A percentile compares a stretch with the other conserved stretches of the same genome.
Evolutionary conservation across 2,329 filamentous ascomycete genomes (phyloP).

Genomic region (Myriosclerotinia scirpicola): DNA sequence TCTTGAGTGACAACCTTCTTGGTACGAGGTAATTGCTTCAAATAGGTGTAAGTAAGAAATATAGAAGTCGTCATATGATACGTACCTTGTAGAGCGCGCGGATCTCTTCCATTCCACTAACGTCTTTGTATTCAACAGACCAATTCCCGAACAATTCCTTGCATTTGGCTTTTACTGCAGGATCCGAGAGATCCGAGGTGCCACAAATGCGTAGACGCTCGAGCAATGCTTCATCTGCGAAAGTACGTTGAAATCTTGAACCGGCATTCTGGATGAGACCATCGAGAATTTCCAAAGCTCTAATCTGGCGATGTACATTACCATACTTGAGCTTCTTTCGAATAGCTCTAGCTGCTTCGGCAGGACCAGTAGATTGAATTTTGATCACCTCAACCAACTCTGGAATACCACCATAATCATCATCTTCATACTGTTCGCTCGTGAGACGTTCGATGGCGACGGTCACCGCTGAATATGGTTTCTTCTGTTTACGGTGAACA

Average conservation of each 20-base stretch:
- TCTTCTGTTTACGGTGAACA: constrained; percentile 54
- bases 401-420: constrained; percentile 87
- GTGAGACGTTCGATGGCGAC: constrained; percentile 90
- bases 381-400: constrained; percentile 93
- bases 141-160: constrained; percentile 83
- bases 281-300: constrained; percentile 85
- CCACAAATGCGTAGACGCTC: constrained; percentile 88
- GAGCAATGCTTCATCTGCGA: constrained; percentile 87
- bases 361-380: constrained; percentile 81
- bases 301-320: constrained; percentile 85
- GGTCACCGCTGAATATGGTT: constrained; percentile 90
- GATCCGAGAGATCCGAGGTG: constrained; percentile 80
- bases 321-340: constrained; percentile 99
- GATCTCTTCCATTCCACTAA: constrained; percentile 76
- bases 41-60: constrained; percentile 23
- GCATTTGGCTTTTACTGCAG: constrained; percentile 84
- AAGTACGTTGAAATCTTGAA: constrained; percentile 78
- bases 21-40: constrained; percentile 59
- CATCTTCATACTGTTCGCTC: constrained; percentile 83
- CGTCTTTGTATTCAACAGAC: constrained; percentile 78
- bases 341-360: constrained; percentile 86
- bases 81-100: constrained; percentile 70
- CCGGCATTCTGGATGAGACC: constrained; percentile 94
- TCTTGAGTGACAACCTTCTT: constrained; percentile 75
- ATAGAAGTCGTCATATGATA: not conserved